Conservation (phyloP, 331 rosid genomes). For the Quercus phellos region DNA sequence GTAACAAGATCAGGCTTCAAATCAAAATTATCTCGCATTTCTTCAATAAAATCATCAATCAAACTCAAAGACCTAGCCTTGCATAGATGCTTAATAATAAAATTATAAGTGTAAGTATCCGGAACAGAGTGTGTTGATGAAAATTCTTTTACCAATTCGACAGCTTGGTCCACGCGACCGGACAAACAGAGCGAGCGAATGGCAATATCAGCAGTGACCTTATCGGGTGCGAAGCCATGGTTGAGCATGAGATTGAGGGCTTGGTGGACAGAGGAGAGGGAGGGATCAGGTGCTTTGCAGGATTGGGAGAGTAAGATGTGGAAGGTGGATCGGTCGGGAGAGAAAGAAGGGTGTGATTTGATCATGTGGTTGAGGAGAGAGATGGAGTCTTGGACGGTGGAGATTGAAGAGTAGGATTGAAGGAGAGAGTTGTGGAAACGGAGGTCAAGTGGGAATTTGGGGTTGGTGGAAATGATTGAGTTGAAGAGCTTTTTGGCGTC, state of each 20-base stretch:
- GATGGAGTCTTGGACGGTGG: conserved; percentile 57
- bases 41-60: conserved; percentile 49
- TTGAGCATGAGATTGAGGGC: conserved; percentile 66
- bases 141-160: conserved; percentile 46
- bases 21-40: conserved; percentile 36
- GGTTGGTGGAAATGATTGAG: conserved; percentile 36
- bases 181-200: conserved; percentile 59
- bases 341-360: conserved; percentile 49
- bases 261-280: conserved; percentile 57
- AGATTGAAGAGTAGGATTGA: conserved; percentile 61
- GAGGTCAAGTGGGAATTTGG: conserved; percentile 30
- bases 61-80: conserved; percentile 43
- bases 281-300: conserved; percentile 34
- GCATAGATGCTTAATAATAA: conserved; percentile 57
- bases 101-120: conserved; percentile 64
- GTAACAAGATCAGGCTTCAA: conserved; percentile 80
- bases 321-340: conserved; percentile 67
- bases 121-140: conserved; percentile 47
- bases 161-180: conserved; percentile 51
- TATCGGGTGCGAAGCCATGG: conserved; percentile 49
- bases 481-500: conserved; percentile 58
- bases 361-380: conserved; percentile 68
- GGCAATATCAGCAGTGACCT: conserved; percentile 56
- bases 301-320: conserved; percentile 56
- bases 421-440: conserved; percentile 60